Evolutionary conservation across 768 basidiomycete species (phyloP).

Genomic region (Leccinum pellstonianum): DNA sequence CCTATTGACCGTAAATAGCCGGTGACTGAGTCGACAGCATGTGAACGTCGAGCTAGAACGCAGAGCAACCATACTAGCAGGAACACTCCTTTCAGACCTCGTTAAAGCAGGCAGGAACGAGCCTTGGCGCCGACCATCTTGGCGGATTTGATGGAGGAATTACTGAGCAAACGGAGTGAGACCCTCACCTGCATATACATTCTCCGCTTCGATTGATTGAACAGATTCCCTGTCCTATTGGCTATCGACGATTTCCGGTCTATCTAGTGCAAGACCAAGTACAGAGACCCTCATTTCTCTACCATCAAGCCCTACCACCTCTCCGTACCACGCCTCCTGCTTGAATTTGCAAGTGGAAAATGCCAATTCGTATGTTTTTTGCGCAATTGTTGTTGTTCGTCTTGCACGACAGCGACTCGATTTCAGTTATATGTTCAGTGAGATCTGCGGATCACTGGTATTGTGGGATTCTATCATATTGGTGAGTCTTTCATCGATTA

Average conservation of each 20-base stretch:
- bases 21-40: conserved; percentile 40
- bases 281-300: conserved; percentile 76
- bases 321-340: conserved; percentile 69
- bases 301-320: conserved; percentile 74
- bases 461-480: too few relatives aligned
- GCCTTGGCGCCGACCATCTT: conserved; percentile 55
- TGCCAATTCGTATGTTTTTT: conserved; percentile 56
- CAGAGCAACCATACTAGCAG: conserved; percentile 43
- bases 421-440: too few relatives aligned
- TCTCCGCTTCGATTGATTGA: background rate
- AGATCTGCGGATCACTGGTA: too few relatives aligned
- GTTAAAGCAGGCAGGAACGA: conserved; percentile 55
- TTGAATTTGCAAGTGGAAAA: conserved; percentile 75
- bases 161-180: conserved; percentile 67
- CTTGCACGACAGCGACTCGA: too few relatives aligned
- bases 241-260: conserved; percentile 90
- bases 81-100: conserved; percentile 53
- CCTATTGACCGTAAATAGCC: conserved; percentile 56
- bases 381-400: too few relatives aligned
- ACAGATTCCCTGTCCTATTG: conserved; percentile 73
- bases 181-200: background rate
- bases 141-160: conserved; percentile 55
- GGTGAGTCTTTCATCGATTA: too few relatives aligned
- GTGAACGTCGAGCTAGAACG: conserved; percentile 48
- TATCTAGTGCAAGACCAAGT: conserved; percentile 63